phyloP scores from a whole-genome alignment of 495 filamentous ascomycete species.

The Xylaria castorea region DNA sequence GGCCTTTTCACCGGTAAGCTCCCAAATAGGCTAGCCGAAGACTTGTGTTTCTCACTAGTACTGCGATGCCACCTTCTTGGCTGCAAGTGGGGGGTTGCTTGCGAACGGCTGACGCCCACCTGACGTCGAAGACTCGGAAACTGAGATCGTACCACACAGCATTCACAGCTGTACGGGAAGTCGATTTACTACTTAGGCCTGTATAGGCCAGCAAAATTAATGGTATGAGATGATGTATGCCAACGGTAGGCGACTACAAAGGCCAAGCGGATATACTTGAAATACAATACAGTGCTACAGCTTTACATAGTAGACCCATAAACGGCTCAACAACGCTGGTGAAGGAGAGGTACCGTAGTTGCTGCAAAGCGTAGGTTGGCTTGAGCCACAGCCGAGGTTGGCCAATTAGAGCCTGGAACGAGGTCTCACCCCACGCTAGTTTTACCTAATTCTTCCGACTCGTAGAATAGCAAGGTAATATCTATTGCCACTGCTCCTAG shows the following conservation, averaged over 20 bases:
- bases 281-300: no score
- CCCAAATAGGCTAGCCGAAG: constrained; percentile 18
- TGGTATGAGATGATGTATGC: not conserved
- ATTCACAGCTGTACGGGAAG: not conserved
- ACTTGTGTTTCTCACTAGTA: not conserved
- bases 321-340: not conserved
- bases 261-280: not conserved
- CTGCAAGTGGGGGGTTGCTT: constrained; percentile 19
- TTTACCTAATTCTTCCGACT: constrained; percentile 16
- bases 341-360: not conserved
- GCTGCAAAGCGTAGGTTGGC: not conserved
- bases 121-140: constrained; percentile 2
- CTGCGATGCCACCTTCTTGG: constrained; percentile 12
- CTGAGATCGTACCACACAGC: not conserved
- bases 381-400: not conserved
- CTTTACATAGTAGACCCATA: not conserved
- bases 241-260: not conserved
- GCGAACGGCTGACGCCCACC: constrained; percentile 16
- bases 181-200: not conserved
- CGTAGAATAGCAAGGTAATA: not conserved
- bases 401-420: not conserved
- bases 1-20: constrained; percentile 14
- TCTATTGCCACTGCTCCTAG: not conserved
- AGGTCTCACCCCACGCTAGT: constrained; percentile 6
- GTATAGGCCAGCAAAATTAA: not conserved